These are phyloP conservation scores for Irpex sp. DNA, from an alignment of 1,284 basidiomycete species.

Conservation along the genomic window DNA sequence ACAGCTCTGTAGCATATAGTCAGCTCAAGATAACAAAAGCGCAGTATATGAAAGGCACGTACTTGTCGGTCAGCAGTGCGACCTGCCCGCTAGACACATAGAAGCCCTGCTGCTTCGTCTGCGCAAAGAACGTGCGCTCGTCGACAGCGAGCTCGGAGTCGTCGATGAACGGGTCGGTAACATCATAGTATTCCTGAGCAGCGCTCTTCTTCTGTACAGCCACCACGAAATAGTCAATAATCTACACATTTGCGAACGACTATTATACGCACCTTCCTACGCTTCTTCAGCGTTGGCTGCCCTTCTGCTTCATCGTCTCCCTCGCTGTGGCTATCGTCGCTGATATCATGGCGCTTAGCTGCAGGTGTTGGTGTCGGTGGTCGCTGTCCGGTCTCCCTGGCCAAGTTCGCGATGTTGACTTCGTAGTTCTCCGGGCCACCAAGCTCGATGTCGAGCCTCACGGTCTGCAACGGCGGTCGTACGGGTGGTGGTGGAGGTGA, in stretches of 20 bases:
- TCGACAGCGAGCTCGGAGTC: slow-evolving; percentile 92
- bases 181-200: slow-evolving; percentile 80
- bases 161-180: slow-evolving; percentile 93
- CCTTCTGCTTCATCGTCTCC: slow-evolving; percentile 41
- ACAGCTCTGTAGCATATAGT: slow-evolving; percentile 27
- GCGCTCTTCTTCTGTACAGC: slow-evolving; percentile 50
- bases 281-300: slow-evolving; percentile 29
- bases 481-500: slow-evolving; percentile 53
- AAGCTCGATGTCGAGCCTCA: slow-evolving; percentile 65
- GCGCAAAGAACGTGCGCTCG: slow-evolving; percentile 87
- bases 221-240: too few species aligned
- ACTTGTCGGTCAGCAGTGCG: slow-evolving; percentile 78
- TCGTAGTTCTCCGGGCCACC: slow-evolving; percentile 73
- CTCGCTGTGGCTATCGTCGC: slow-evolving; percentile 51
- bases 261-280: slow-evolving; percentile 34
- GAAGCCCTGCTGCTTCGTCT: slow-evolving; percentile 92
- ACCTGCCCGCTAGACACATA: slow-evolving; percentile 88
- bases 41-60: slow-evolving; percentile 17
- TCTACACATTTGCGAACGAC: too few species aligned
- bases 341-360: slow-evolving; percentile 23
- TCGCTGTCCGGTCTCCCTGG: slow-evolving; percentile 64
- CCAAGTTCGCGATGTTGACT: slow-evolving; percentile 56
- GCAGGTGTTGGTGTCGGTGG: slow-evolving; percentile 51
- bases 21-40: not conserved
- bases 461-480: slow-evolving; percentile 55